Percentiles rank a stretch among this genome's conserved stretches.
These are phyloP conservation scores for Botrytis galanthina DNA, from an alignment of 2,329 filamentous ascomycete genomes.

Conservation along the genomic window DNA sequence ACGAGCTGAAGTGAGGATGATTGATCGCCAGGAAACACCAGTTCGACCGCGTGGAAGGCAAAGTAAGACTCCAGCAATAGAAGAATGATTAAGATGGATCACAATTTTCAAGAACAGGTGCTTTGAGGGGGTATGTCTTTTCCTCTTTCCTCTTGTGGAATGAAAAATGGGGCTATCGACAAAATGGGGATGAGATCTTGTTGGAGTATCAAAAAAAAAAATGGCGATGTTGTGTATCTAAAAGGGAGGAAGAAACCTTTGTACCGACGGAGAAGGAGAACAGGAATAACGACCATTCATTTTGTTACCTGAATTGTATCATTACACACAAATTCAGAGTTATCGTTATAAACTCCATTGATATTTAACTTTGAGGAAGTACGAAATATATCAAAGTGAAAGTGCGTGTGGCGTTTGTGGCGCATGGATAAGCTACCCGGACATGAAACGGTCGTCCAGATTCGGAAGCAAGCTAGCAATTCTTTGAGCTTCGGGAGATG, in stretches of 20 bases:
- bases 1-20: background rate
- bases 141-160: background rate
- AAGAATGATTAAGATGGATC: background rate
- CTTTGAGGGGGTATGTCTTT: background rate
- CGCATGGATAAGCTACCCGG: background rate
- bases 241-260: background rate
- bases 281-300: background rate
- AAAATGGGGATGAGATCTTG: background rate
- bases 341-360: background rate
- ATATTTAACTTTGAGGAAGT: background rate
- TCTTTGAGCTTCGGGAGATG: background rate
- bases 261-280: slow-evolving; percentile 1
- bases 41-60: background rate
- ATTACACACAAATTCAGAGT: background rate
- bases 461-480: background rate
- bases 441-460: slow-evolving; percentile 8
- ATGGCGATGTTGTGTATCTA: background rate
- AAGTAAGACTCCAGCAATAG: background rate
- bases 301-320: background rate
- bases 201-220: background rate
- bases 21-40: background rate
- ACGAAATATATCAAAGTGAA: background rate
- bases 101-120: background rate
- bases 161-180: background rate
- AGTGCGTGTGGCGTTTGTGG: background rate